Conservation (phyloP, 805 yeast species). For the Debaryomyces maramus region DNA sequence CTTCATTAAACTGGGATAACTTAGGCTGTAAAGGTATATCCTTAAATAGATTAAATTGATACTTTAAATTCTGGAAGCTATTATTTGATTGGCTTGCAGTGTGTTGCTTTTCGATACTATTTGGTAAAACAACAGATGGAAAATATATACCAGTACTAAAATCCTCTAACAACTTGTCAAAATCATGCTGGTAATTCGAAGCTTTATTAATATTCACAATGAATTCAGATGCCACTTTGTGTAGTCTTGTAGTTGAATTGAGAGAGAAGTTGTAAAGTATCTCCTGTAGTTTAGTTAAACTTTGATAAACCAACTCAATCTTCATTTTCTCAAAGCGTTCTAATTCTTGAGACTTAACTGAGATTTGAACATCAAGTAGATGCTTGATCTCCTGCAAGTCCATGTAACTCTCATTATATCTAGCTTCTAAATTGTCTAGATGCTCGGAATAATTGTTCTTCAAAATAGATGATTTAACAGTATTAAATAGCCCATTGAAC, state of each 20-base stretch:
- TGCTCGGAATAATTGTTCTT: conserved; percentile 30
- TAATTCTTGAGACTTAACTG: conserved; percentile 19
- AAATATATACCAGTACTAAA: conserved; percentile 41
- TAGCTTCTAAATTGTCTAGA: conserved; percentile 26
- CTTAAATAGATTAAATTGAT: conserved; percentile 38
- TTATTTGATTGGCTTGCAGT: conserved; percentile 29
- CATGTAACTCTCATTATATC: conserved; percentile 36
- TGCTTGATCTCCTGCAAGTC: conserved; percentile 32
- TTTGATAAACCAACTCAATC: conserved; percentile 32
- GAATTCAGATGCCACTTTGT: conserved; percentile 22
- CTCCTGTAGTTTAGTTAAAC: conserved; percentile 35
- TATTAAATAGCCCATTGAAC: conserved; percentile 33
- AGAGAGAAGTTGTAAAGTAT: conserved; percentile 28
- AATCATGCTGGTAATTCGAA: conserved; percentile 18
- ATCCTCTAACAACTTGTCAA: conserved; percentile 19
- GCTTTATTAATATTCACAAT: conserved; percentile 6
- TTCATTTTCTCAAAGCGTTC: conserved; percentile 37
- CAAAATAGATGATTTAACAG: conserved; percentile 30
- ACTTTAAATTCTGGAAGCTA: conserved; percentile 38
- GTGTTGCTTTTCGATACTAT: conserved; percentile 19
- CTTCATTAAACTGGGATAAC: conserved; percentile 13
- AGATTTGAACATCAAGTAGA: conserved; percentile 30
- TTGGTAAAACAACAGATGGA: conserved; percentile 35
- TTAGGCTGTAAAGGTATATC: conserved; percentile 41
- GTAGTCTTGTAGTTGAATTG: conserved; percentile 23